Base-by-base conservation (phyloP, 495 filamentous ascomycete genomes). In the Podospora bellae-mahoneyi region DNA sequence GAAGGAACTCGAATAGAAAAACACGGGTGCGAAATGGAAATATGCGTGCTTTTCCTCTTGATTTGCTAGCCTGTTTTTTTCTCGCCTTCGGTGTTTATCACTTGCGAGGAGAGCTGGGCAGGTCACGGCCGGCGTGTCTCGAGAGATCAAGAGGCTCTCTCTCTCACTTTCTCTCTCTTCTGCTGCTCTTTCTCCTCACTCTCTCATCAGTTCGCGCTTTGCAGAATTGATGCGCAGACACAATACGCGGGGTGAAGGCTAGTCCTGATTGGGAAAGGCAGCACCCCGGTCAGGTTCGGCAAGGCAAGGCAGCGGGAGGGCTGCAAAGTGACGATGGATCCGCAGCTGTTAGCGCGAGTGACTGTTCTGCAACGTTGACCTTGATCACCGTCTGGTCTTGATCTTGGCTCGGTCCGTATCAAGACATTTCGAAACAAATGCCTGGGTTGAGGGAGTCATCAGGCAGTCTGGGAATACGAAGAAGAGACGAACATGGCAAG, bases 1-100 rank as follows among this genome's bases (percentile, higher is more conserved):
- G 71, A 72, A 76, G 23, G 23, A 23, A 23, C 23, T 23, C 23
- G 66, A 67, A 71, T 69, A 68, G 71, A 71, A 70, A 72, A 72
- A 70, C 34, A 60, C 56, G 39, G 59, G n/a, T 64, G 15, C 9
- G 16, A 32, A 26, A 48, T 34, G 64, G 56, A 48, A 62, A 66
- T 39, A 32, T 65, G 59, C 53, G 60, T 63, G 39, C 48, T 70
- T 73, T 64, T 68, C 65, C 54, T 39, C 44, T 66, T 68, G 60
- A 68, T 61, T 65, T 66, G 64, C 30, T 65, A 55, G 64, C 57
- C 63, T 66, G 63, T 62, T 62, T 67, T 62, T 62, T 67, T 62
- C 63, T 57, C 58, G 48, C 61, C 64, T 60, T 32, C 64, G 53
- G n/a, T 44, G 7, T 65, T 65, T 53, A 58, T 58, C 60, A 56